Base-by-base conservation (phyloP, 2,329 filamentous ascomycete species). In the Fusarium nanum region DNA sequence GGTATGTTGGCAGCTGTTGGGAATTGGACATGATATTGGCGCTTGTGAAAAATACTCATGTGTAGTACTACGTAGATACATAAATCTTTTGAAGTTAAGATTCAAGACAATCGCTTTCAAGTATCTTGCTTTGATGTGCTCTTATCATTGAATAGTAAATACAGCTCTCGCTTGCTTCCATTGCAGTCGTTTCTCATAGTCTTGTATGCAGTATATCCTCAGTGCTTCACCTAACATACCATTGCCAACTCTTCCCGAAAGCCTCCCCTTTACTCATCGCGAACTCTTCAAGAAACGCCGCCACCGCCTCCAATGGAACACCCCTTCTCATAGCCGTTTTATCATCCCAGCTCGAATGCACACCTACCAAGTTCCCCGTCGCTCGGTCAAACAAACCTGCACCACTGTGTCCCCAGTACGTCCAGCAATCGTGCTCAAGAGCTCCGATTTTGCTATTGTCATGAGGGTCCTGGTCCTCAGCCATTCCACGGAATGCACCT, bases 331-430 rank as follows among this genome's bases (percentile, higher is more conserved):
- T 86, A 0, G 78, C 81, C 11, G 83, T 87, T 67, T 82, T 62
- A 23, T 86, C 84, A 70, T 88, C 84, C 84, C 85, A 88, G 28
- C 81, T 84, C 6, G 84, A 87, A 78, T 88, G 85, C 64, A 88
- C 63, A 3, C 85, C 85, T 1, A 87, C 75, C 57, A 88, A 70
- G 12, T 27, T 70, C 0, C 83, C 83, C 14, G 76, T 77, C n/a
- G 64, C 72, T 30, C 64, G 56, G 18, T 80, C 73, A n/a, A 87
- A 65, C 18, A 88, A 73, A 2, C 83, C 84, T 7, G 85, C 85
- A 5, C 85, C 85, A 23, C 82, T 85, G 72, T 87, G 85, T 2
- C 85, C 85, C 86, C 85, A 87, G 73, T 87, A 88, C 3, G 85
- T 87, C 85, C 85, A 88, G 60, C 83, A 85, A 70, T 84, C 82